Evolutionary conservation across 2,329 filamentous ascomycete genomes (phyloP), one percentile per base, ranked within the genome.

Genomic region (Diaporthe longicolla): DNA sequence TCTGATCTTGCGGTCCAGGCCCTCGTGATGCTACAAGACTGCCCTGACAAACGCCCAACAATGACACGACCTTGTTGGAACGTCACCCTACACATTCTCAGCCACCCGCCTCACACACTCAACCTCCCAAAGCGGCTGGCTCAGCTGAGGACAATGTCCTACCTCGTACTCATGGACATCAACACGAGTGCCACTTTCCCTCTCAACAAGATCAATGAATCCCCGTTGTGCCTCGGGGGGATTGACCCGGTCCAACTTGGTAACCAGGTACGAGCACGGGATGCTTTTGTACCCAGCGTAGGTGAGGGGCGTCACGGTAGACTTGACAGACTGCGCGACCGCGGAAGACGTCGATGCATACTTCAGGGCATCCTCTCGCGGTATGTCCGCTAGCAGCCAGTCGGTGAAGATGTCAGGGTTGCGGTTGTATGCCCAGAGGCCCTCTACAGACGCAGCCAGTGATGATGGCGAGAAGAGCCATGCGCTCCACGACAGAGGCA

Each of bases 71-170:
- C 19, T 48, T 17, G 19, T 4, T 48, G 43, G 21, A 48, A 21
- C 2, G 11, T 4, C n/a, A 24, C 9, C 37, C 40, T 63, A 35
- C 19, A 52, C 8, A 7, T 50, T 15, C 43, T 50, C 61, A 52
- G 45, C 61, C 45, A 66, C 43, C 7, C 43, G 43, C 61, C 43
- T 66, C 26, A 66, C 45, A 35, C 61, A 66, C 43, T 65, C 43
- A 3, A 35, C 26, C 61, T 66, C 61, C 24, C 5, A 32, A 9
- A 48, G 40, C 26, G 59, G 61, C 43, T 19, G 43, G 43, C 21
- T 66, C 45, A 66, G 21, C 29, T 37, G 61, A 1, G 61, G 61
- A 29, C 61, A 65, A 17, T 65, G 61, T 45, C 26, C 61, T 11
- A 50, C 61, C 8, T 45, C 43, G 19, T 48, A 63, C 40, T 63